Conservation (phyloP, 495 filamentous ascomycete genomes). For the Trichoderma gamsii region DNA sequence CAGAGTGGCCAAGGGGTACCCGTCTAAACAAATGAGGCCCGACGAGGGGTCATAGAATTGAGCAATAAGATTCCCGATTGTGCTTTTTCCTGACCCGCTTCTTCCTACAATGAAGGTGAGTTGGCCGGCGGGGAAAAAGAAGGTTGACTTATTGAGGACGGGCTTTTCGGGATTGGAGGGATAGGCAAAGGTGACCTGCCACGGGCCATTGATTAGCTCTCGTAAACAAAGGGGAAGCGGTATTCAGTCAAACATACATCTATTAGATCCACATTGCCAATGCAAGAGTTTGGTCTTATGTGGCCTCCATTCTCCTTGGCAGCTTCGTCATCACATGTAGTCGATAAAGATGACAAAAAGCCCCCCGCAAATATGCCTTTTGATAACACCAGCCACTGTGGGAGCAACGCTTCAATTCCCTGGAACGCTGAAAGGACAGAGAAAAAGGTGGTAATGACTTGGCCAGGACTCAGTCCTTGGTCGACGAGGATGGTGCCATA, state of each 20-base stretch:
- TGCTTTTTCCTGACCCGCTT: constrained; percentile 93
- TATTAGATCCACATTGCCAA: constrained; percentile 63
- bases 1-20: constrained; percentile 52
- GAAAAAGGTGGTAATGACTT: constrained; percentile 81
- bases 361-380: constrained; percentile 74
- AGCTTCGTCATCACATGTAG: constrained; percentile 13
- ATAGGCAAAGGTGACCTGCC: constrained; percentile 76
- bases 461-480: constrained; percentile 48
- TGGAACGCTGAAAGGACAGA: constrained; percentile 69
- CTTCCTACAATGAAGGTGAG: constrained; percentile 78
- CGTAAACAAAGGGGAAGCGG: not conserved
- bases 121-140: constrained; percentile 66
- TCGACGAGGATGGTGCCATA: constrained; percentile 67
- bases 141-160: constrained; percentile 50
- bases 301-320: constrained; percentile 21
- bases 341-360: constrained; percentile 30
- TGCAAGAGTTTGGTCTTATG: constrained; percentile 36
- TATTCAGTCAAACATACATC: constrained; percentile 47
- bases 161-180: constrained; percentile 60
- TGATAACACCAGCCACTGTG: constrained; percentile 66
- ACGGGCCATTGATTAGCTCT: constrained; percentile 17
- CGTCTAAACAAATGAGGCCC: constrained; percentile 68
- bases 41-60: constrained; percentile 63
- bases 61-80: constrained; percentile 71
- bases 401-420: constrained; percentile 63